These are phyloP conservation scores for Mycena vitilis DNA, from an alignment of 768 basidiomycete genomes.

Conservation along the genomic window DNA sequence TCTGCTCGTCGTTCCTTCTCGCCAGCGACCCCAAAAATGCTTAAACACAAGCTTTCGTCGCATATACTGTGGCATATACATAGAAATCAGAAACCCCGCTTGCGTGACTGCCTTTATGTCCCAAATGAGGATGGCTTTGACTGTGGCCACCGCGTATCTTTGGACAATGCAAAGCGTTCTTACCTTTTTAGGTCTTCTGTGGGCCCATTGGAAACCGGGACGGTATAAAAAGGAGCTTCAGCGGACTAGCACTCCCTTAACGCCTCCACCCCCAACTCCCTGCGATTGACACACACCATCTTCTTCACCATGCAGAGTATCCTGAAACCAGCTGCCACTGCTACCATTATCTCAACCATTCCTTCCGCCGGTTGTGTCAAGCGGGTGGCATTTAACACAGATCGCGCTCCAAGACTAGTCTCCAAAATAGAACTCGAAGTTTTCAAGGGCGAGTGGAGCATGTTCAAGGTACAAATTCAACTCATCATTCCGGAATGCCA, in stretches of 20 bases:
- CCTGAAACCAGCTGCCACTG: background rate
- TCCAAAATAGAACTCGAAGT: slow-evolving; percentile 19
- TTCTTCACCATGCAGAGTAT: slow-evolving; percentile 11
- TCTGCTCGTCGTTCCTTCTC: slow-evolving; percentile 38
- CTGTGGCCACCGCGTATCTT: background rate
- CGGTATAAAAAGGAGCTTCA: background rate
- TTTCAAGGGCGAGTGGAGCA: slow-evolving; percentile 15
- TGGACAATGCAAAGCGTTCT: background rate
- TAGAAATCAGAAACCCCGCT: too few relatives aligned
- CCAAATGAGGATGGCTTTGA: background rate
- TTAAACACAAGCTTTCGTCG: background rate
- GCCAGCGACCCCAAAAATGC: slow-evolving; percentile 14
- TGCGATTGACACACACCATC: background rate
- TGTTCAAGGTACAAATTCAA: background rate
- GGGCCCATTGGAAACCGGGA: background rate
- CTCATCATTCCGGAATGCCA: background rate
- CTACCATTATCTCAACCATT: background rate
- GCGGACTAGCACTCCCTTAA: background rate
- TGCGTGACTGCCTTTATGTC: too few relatives aligned
- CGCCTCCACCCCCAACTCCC: background rate
- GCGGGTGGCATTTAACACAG: slow-evolving; percentile 24
- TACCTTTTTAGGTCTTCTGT: background rate
- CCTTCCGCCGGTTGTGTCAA: background rate
- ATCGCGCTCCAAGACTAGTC: slow-evolving; percentile 11
- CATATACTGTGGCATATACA: background rate